Percentiles rank a stretch among this genome's conserved stretches.
Conservation (phyloP, 2,329 filamentous ascomycete genomes). For the Aspergillus thermomutatus region DNA sequence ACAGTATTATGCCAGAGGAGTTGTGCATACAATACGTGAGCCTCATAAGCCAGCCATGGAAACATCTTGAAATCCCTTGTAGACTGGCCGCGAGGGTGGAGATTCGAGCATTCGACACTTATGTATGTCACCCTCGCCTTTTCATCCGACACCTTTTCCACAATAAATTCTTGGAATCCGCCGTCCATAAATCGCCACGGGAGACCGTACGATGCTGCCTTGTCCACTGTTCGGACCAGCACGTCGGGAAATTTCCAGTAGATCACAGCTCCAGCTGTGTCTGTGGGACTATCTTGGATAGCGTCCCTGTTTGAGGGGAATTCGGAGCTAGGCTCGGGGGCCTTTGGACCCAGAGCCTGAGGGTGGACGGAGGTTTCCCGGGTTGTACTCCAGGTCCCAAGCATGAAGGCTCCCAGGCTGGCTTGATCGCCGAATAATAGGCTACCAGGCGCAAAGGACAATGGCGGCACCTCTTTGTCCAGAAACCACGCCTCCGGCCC, state of each 20-base stretch:
- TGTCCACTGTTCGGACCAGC: not conserved
- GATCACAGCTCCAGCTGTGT: not conserved
- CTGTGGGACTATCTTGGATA: not conserved
- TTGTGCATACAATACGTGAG: constrained; percentile 12
- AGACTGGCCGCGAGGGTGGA: constrained; percentile 1
- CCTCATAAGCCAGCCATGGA: constrained; percentile 6
- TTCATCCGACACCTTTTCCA: constrained; percentile 4
- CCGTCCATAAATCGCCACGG: constrained; percentile 14
- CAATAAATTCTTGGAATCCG: constrained; percentile 11
- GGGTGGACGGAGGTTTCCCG: not conserved
- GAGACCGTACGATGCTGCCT: constrained; percentile 4
- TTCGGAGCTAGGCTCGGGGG: not conserved
- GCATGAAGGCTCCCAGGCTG: not conserved
- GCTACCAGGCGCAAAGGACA: not conserved
- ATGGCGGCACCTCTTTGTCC: not conserved
- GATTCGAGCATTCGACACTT: constrained; percentile 3
- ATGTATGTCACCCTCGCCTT: constrained; percentile 8
- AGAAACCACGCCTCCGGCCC: not conserved
- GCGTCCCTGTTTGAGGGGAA: not conserved
- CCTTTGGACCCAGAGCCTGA: not conserved
- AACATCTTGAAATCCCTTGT: constrained; percentile 7
- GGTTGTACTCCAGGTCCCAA: not conserved
- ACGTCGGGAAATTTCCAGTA: constrained; percentile 5
- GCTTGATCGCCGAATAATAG: not conserved
- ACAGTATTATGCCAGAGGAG: not conserved